phyloP scores from a whole-genome alignment of 176 grass and related monocot genomes.

The Eleusine coracana region DNA sequence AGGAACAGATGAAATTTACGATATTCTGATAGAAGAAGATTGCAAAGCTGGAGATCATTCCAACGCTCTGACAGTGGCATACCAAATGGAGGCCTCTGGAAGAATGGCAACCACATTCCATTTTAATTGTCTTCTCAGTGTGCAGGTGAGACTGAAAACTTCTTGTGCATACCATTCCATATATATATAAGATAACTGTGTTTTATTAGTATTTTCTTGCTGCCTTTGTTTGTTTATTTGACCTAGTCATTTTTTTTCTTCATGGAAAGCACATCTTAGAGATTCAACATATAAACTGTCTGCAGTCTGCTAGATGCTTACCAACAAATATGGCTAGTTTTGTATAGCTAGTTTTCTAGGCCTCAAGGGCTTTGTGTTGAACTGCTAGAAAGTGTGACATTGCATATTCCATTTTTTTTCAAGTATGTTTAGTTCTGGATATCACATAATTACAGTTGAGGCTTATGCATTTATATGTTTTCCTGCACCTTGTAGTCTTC shows the following conservation, averaged over 20 bases:
- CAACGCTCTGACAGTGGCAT: constrained; percentile 92
- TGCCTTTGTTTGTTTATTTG: constrained; percentile 34
- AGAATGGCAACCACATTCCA: constrained; percentile 99
- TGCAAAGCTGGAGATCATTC: constrained; percentile 96
- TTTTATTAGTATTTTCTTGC: background rate
- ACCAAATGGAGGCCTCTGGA: constrained; percentile 98
- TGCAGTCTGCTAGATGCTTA: constrained; percentile 9
- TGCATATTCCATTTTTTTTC: background rate
- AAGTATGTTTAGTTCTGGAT: constrained; percentile 3
- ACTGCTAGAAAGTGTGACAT: constrained; percentile 7
- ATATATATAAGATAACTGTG: background rate
- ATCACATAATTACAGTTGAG: background rate
- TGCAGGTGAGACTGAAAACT: constrained; percentile 65
- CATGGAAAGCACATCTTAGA: background rate
- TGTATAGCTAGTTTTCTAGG: background rate
- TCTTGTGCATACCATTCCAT: constrained; percentile 17
- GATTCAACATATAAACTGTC: background rate
- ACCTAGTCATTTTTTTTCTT: background rate
- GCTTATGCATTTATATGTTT: background rate
- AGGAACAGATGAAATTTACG: constrained; percentile 80
- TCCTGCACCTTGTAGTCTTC: background rate
- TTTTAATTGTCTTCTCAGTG: constrained; percentile 99
- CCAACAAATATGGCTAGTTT: background rate
- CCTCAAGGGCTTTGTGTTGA: background rate
- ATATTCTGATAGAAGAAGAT: constrained; percentile 93